A percentile compares a stretch with the other conserved stretches of the same genome.
phyloP scores from a whole-genome alignment of 371 early-diverging fungal species.

The Mortierella sp. region DNA sequence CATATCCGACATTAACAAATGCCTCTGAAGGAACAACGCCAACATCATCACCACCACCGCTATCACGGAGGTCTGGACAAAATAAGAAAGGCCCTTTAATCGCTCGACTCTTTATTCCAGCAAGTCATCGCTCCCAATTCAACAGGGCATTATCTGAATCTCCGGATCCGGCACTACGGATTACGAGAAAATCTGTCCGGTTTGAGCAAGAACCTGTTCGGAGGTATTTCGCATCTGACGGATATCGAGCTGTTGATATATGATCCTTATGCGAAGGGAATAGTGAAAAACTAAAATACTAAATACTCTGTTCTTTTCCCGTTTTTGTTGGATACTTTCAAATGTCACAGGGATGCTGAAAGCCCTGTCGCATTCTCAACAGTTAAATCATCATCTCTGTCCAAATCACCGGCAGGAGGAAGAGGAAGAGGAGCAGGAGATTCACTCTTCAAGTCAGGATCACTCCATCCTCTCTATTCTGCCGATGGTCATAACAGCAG shows the following conservation, averaged over 20 bases:
- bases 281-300: too few relatives aligned
- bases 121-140: constrained; percentile 21
- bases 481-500: too few relatives aligned
- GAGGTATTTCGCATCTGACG: constrained; percentile 38
- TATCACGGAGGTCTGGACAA: neutral
- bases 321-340: too few relatives aligned
- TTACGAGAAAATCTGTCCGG: constrained; percentile 37
- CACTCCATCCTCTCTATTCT: too few relatives aligned
- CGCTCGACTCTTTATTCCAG: constrained; percentile 23
- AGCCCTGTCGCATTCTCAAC: neutral
- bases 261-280: too few relatives aligned
- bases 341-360: neutral
- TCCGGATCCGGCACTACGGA: constrained; percentile 22
- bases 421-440: too few relatives aligned
- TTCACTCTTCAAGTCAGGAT: neutral
- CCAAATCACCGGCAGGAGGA: neutral
- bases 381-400: neutral
- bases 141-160: constrained; percentile 7
- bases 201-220: constrained; percentile 16
- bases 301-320: too few relatives aligned
- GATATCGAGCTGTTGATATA: too few relatives aligned
- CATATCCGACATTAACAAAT: neutral
- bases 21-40: neutral
- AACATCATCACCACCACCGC: neutral
- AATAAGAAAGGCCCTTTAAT: neutral